Conservation (phyloP, 257 asterid genomes). For the Plantago major region DNA sequence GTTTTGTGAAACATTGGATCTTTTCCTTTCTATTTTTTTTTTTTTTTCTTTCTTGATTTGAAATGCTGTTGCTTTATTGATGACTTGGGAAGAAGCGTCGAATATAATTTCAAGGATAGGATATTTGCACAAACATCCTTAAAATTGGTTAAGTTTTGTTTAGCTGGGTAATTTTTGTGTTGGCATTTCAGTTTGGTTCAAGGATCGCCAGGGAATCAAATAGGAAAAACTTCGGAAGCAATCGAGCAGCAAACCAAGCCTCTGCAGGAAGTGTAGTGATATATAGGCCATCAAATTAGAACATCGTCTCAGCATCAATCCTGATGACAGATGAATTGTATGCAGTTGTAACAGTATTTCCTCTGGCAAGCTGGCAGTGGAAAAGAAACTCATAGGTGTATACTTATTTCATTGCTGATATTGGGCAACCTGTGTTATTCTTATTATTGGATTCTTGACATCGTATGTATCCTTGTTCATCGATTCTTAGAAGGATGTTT, state of each 20-base stretch:
- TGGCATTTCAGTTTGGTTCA: constrained; percentile 62
- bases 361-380: too few species aligned
- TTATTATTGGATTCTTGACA: too few species aligned
- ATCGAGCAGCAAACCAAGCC: constrained; percentile 94
- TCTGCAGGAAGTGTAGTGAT: constrained; percentile 87
- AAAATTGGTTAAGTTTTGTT: too few species aligned
- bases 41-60: background rate
- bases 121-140: background rate
- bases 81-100: background rate
- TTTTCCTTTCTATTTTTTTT: background rate
- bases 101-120: background rate
- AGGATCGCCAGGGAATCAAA: constrained; percentile 94
- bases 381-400: too few species aligned
- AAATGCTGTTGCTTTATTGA: background rate
- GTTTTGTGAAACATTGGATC: background rate
- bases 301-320: too few species aligned
- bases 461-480: too few species aligned
- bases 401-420: too few species aligned
- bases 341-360: too few species aligned
- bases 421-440: too few species aligned
- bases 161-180: background rate
- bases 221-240: constrained; percentile 82
- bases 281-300: constrained; percentile 23
- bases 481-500: too few species aligned
- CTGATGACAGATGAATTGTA: too few species aligned